Base-by-base conservation (phyloP, 2,329 filamentous ascomycete species). In the Aspergillus carbonarius region DNA sequence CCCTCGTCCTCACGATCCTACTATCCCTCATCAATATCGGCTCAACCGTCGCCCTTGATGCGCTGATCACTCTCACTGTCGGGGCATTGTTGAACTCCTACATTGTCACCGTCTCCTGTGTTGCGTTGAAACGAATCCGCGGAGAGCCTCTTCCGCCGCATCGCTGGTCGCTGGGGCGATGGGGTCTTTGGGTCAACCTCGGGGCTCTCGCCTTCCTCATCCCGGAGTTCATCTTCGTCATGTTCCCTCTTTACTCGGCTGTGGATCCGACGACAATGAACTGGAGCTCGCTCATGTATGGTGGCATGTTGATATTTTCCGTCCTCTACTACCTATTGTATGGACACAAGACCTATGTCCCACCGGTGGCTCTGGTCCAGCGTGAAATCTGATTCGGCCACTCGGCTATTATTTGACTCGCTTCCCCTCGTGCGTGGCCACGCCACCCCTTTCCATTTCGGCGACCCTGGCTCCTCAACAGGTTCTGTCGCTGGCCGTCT, bases 71-170 rank as follows among this genome's bases (percentile, higher is more conserved):
- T 1, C 74, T 85, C 12, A 78, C 78, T 25, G 75, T 82, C 52
- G 79, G 76, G 34, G 78, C 80, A 1, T 75, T 84, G 15, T 79
- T 84, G 50, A 77, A 77, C 18, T 82, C 80, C 17, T 85, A 85
- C 64, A 76, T 84, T 54, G 73, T 83, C 75, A 63, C 69, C 0
- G 70, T 70, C 18, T 66, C 63, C 13, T 77, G 75, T 61, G 64
- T 78, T 3, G 65, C 72, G 7, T 52, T 68, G 25, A 76, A 74
- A 57, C 68, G 76, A 2, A 65, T 70, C 58, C 66, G 67, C 1
- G 54, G 62, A 0, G 68, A 77, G 49, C 56, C 67, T 0, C 68
- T 78, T 0, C 69, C 75, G 0, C 70, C 70, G 0, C 69, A 63
- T 2, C 66, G 68, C 5, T 78, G 74, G 61, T 68, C 60, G 4